These are phyloP conservation scores for Colletotrichum caudatum DNA, from an alignment of 2,329 filamentous ascomycete species.

Conservation along the genomic window DNA sequence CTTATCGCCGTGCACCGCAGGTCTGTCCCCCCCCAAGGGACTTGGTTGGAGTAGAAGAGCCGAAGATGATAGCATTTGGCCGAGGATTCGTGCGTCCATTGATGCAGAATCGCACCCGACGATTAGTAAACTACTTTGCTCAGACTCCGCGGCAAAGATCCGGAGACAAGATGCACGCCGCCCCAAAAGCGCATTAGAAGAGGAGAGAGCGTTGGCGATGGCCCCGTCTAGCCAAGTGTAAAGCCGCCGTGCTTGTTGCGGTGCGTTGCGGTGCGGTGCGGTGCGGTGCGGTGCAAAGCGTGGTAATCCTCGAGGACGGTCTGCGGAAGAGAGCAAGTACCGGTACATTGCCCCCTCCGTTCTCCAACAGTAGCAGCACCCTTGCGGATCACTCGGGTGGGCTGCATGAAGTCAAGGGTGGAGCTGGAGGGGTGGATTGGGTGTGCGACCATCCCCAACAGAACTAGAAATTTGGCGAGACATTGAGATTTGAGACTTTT, in stretches of 20 bases:
- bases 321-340: conserved; percentile 38
- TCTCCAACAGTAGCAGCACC: conserved; percentile 39
- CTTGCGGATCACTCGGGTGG: conserved; percentile 40
- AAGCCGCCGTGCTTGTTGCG: background rate
- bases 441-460: conserved; percentile 55
- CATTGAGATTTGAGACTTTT: conserved; percentile 42
- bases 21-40: background rate
- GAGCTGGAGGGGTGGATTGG: conserved; percentile 37
- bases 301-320: background rate
- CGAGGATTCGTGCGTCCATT: conserved; percentile 33
- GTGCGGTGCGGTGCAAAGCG: background rate
- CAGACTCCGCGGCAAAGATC: conserved; percentile 32
- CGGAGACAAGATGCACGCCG: conserved; percentile 17
- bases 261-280: no score
- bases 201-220: conserved; percentile 7
- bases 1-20: conserved; percentile 32
- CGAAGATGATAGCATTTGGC: conserved; percentile 39
- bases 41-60: conserved; percentile 14
- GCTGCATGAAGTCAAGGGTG: conserved; percentile 41
- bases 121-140: background rate
- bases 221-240: conserved; percentile 8
- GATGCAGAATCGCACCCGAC: background rate
- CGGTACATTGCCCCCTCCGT: conserved; percentile 44
- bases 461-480: conserved; percentile 51
- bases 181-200: conserved; percentile 6